Percentiles rank a stretch among this genome's conserved stretches.
These are phyloP conservation scores for Porodaedalea pini DNA, from an alignment of 1,284 basidiomycete species.

Conservation along the genomic window DNA sequence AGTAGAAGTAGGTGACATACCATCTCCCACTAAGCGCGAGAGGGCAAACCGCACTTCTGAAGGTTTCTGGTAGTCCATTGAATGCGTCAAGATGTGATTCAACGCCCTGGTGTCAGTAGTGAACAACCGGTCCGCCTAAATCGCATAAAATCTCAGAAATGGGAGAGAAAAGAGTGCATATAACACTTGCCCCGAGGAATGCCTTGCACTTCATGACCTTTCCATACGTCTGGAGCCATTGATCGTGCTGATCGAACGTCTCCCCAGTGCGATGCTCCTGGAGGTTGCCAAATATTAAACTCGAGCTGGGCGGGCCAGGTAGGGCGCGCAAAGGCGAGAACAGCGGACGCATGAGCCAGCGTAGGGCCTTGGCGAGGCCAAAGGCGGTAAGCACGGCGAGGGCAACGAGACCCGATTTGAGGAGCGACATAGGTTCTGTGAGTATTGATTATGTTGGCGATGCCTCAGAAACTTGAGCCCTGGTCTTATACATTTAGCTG, in stretches of 20 bases:
- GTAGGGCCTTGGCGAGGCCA: too few relatives aligned
- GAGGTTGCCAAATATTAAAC: slow-evolving; percentile 53
- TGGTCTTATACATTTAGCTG: too few relatives aligned
- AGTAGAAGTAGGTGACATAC: slow-evolving; percentile 26
- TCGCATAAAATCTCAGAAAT: background rate
- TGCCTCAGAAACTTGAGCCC: too few relatives aligned
- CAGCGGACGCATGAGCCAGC: background rate
- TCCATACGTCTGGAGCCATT: slow-evolving; percentile 58
- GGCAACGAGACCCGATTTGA: too few relatives aligned
- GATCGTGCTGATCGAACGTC: slow-evolving; percentile 40
- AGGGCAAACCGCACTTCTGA: slow-evolving; percentile 35
- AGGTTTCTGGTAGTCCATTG: slow-evolving; percentile 46
- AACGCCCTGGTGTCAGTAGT: slow-evolving; percentile 49
- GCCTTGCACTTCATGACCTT: slow-evolving; percentile 44
- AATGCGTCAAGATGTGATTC: slow-evolving; percentile 46
- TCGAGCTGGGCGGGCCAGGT: slow-evolving; percentile 47
- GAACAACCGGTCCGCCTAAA: slow-evolving; percentile 39
- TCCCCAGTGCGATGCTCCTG: slow-evolving; percentile 39
- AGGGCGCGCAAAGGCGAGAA: slow-evolving; percentile 42
- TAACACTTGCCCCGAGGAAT: slow-evolving; percentile 42
- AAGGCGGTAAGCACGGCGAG: too few relatives aligned
- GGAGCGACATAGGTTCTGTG: too few relatives aligned
- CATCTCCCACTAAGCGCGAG: slow-evolving; percentile 41
- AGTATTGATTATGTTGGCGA: too few relatives aligned
- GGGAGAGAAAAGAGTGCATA: background rate